Conservation (phyloP, 805 yeast genomes). For the Candida tammaniensis region DNA sequence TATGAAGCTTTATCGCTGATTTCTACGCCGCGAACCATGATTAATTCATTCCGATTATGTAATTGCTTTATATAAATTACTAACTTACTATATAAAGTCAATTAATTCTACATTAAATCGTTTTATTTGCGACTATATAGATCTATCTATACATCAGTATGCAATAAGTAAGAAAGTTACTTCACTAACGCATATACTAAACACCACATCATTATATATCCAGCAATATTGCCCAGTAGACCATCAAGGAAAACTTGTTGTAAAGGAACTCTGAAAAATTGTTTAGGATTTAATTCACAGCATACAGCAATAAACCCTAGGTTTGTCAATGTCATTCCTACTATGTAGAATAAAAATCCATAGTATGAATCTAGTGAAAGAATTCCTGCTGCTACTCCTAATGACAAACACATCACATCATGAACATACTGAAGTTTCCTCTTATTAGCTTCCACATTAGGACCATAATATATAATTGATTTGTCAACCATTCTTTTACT, state of each 20-base stretch:
- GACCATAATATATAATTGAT: conserved; percentile 21
- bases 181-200: conserved; percentile 42
- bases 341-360: conserved; percentile 35
- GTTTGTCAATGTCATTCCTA: conserved; percentile 33
- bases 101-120: too few relatives aligned
- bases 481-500: conserved; percentile 4
- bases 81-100: too few relatives aligned
- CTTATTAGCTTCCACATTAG: conserved; percentile 28
- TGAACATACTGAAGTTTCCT: conserved; percentile 30
- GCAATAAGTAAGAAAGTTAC: too few relatives aligned
- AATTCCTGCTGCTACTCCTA: conserved; percentile 41
- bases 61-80: too few relatives aligned
- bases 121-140: too few relatives aligned
- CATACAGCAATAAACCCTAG: conserved; percentile 25
- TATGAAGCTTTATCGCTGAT: too few relatives aligned
- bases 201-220: conserved; percentile 49
- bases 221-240: conserved; percentile 31
- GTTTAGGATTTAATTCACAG: conserved; percentile 27
- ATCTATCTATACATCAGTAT: too few relatives aligned
- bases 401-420: conserved; percentile 34
- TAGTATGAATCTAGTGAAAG: conserved; percentile 33
- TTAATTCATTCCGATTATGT: too few relatives aligned
- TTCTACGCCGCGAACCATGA: too few relatives aligned
- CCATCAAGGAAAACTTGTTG: conserved; percentile 34
- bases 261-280: conserved; percentile 28